Evolutionary conservation across 2,329 filamentous ascomycete genomes (phyloP).

Genomic region (Phialemonium atrogriseum): DNA sequence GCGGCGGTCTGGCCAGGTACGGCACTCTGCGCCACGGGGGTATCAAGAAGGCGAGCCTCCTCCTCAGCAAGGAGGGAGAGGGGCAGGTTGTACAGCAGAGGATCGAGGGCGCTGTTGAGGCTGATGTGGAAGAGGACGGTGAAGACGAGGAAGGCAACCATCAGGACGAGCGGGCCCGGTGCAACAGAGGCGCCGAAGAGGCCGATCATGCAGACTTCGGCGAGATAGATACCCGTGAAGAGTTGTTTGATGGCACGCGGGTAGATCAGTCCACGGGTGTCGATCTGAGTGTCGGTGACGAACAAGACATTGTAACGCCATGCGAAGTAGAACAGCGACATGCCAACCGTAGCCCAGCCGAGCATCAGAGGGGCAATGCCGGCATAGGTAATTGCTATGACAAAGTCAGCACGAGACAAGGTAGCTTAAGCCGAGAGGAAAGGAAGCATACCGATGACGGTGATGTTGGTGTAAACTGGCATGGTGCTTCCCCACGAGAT

Average conservation of each 20-base stretch:
- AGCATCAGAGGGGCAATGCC: constrained; percentile 81
- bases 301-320: constrained; percentile 90
- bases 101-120: constrained; percentile 64
- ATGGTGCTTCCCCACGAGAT: constrained; percentile 80
- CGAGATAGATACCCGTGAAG: constrained; percentile 74
- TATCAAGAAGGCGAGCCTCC: constrained; percentile 18
- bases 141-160: constrained; percentile 69
- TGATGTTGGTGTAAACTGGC: constrained; percentile 73
- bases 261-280: constrained; percentile 83
- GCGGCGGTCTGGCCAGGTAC: constrained; percentile 8
- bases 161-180: constrained; percentile 63
- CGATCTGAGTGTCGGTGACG: constrained; percentile 71
- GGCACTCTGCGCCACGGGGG: constrained; percentile 10
- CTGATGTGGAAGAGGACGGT: constrained; percentile 68
- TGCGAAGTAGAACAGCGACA: constrained; percentile 75
- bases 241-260: constrained; percentile 82
- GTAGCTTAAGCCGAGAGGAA: not conserved
- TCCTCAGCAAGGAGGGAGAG: constrained; percentile 54
- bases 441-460: constrained; percentile 58
- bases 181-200: constrained; percentile 66
- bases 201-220: constrained; percentile 75
- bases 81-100: constrained; percentile 71
- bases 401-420: constrained; percentile 12
- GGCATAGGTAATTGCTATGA: constrained; percentile 69
- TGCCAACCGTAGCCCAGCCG: constrained; percentile 69